Evolutionary conservation across 2,329 filamentous ascomycete genomes (phyloP).

Genomic region (Cercospora citrullina): DNA sequence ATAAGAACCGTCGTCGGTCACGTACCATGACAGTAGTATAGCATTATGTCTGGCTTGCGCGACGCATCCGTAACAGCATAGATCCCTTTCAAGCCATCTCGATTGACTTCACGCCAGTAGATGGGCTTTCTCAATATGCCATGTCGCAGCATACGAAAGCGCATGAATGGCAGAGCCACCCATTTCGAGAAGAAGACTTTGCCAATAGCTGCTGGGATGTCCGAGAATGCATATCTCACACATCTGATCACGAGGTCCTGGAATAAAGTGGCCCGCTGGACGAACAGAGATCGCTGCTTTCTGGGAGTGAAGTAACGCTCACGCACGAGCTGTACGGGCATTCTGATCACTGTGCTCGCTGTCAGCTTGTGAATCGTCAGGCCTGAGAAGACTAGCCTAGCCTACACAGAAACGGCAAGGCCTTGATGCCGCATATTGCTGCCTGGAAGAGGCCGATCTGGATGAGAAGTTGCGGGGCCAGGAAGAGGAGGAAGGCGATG

Average conservation of each 20-base stretch:
- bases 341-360: slow-evolving; percentile 51
- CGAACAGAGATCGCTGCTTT: slow-evolving; percentile 59
- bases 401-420: slow-evolving; percentile 70
- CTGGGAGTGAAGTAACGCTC: slow-evolving; percentile 57
- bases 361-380: background rate
- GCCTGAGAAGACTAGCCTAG: background rate
- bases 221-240: slow-evolving; percentile 74
- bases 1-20: slow-evolving; percentile 2
- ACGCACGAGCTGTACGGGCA: slow-evolving; percentile 60
- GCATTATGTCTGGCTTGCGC: slow-evolving; percentile 68
- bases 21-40: slow-evolving; percentile 78
- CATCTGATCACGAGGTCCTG: slow-evolving; percentile 76
- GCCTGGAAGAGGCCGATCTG: slow-evolving; percentile 65
- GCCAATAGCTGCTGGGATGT: slow-evolving; percentile 67
- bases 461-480: slow-evolving; percentile 69
- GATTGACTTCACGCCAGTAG: slow-evolving; percentile 61
- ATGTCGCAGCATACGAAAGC: slow-evolving; percentile 73
- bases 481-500: slow-evolving; percentile 67
- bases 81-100: slow-evolving; percentile 55
- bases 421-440: slow-evolving; percentile 57
- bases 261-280: slow-evolving; percentile 69
- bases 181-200: slow-evolving; percentile 75
- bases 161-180: slow-evolving; percentile 71
- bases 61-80: slow-evolving; percentile 67
- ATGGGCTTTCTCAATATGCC: slow-evolving; percentile 64